These are phyloP conservation scores for Prunus fruticosa DNA, from an alignment of 306 rosid genomes.

Conservation along the genomic window DNA sequence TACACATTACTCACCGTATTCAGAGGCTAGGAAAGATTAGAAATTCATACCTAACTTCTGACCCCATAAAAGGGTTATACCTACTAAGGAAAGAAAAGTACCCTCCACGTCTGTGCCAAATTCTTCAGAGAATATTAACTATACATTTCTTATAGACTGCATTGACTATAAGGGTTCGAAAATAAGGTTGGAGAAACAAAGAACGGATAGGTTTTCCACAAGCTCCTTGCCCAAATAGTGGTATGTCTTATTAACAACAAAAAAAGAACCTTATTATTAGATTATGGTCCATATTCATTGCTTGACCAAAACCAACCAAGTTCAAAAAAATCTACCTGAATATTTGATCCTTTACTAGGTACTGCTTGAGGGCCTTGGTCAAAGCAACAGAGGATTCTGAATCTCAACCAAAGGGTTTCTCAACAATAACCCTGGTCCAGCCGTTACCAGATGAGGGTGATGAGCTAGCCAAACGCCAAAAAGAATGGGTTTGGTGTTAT, in stretches of 20 bases:
- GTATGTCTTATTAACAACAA: conserved; percentile 52
- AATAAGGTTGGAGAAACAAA: conserved; percentile 85
- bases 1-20: too few species aligned
- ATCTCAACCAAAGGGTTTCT: conserved; percentile 90
- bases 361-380: conserved; percentile 73
- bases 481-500: too few species aligned
- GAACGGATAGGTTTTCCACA: conserved; percentile 90
- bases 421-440: conserved; percentile 94
- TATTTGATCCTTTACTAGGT: conserved; percentile 82
- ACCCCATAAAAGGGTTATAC: background rate
- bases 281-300: conserved; percentile 7
- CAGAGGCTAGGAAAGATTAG: conserved; percentile 15
- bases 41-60: conserved; percentile 5
- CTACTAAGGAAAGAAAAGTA: conserved; percentile 31
- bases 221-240: conserved; percentile 94
- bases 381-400: conserved; percentile 87
- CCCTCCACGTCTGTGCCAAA: conserved; percentile 99
- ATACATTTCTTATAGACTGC: conserved; percentile 86
- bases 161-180: conserved; percentile 92
- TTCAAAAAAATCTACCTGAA: conserved; percentile 48
- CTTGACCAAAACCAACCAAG: conserved; percentile 8
- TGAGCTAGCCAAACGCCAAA: conserved; percentile 38
- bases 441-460: conserved; percentile 78
- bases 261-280: conserved; percentile 1
- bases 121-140: conserved; percentile 81